Base-by-base conservation (phyloP, 2,329 filamentous ascomycete species). In the Paecilomyces formosus region DNA sequence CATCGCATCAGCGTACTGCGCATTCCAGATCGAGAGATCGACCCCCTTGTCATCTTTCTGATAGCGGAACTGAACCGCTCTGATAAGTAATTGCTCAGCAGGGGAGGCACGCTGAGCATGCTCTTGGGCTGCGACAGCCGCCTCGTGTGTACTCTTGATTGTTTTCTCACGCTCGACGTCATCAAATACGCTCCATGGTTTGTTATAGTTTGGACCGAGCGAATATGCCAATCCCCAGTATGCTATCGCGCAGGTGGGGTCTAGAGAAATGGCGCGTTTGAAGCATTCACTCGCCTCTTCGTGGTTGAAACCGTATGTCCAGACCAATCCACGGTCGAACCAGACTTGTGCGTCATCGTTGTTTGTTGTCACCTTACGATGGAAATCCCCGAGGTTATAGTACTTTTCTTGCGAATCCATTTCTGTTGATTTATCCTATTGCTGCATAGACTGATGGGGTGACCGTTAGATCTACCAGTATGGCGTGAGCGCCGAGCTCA, bases 151-250 rank as follows among this genome's bases (percentile, higher is more conserved):
- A 30, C 76, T 74, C 49, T 74, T 67, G 6, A 88, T 74, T 0
- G 79, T 63, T 1, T 33, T 70, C 11, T 77, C 71, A 3, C 87
- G 75, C 62, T 92, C 88, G 0, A 78, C 72, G 0, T 79, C 72
- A 57, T 88, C 87, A 63, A 92, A 90, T 24, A 84, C 79, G 28
- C 84, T 81, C 89, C 89, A 92, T 0, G 88, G 85, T 66, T 92
- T 90, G 75, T 92, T 90, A 71, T 89, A 88, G 67, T 93, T 92
- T 3, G 89, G 89, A 0, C 89, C 89, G 0, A 89, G 74, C 1
- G 86, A 79, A 68, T 88, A 92, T 0, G 89, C 72, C 3, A 76
- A 62, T 1, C 74, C 74, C 74, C 74, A 76, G 59, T 75, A 71
- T 7, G 74, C 74, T 66, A 77, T 72, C 1, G 72, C 69, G 58